Percentiles rank a stretch among this genome's conserved stretches.
Evolutionary conservation across 306 rosid species (phyloP).

Genomic region (Chamaecrista fasciculata): DNA sequence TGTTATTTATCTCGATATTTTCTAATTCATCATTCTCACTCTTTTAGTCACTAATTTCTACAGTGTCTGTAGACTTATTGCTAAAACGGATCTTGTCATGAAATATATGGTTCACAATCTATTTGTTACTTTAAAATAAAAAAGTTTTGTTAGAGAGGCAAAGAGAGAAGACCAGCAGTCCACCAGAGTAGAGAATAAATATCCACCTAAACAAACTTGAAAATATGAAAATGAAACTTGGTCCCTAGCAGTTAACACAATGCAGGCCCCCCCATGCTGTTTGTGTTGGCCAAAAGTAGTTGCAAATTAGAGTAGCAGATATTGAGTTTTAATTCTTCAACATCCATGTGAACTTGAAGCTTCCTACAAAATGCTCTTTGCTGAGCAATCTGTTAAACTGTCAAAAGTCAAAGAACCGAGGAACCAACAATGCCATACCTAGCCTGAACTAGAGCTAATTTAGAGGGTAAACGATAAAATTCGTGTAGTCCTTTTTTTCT

Average conservation of each 20-base stretch:
- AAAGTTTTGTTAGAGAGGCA: neutral
- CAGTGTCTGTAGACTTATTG: neutral
- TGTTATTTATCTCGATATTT: slow-evolving; percentile 21
- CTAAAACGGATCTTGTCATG: neutral
- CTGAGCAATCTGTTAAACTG: neutral
- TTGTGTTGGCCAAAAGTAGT: neutral
- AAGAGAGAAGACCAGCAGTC: neutral
- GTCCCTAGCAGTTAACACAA: too few relatives aligned
- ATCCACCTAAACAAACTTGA: neutral
- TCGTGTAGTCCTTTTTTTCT: neutral
- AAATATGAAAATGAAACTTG: too few relatives aligned
- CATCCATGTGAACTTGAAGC: neutral
- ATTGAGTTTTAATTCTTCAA: neutral
- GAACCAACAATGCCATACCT: neutral
- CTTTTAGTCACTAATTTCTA: neutral
- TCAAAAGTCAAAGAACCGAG: neutral
- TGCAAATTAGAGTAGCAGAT: neutral
- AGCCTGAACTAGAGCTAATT: neutral
- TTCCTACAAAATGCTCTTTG: neutral
- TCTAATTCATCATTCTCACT: neutral
- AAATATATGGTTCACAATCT: slow-evolving; percentile 2
- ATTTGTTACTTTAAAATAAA: neutral
- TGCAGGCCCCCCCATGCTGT: neutral
- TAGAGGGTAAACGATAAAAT: neutral
- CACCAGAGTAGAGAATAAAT: neutral